Evolutionary conservation across 148 eudicot genomes (phyloP), one percentile per base, ranked within the genome.

Genomic region (Vaccinium vitisidaea): DNA sequence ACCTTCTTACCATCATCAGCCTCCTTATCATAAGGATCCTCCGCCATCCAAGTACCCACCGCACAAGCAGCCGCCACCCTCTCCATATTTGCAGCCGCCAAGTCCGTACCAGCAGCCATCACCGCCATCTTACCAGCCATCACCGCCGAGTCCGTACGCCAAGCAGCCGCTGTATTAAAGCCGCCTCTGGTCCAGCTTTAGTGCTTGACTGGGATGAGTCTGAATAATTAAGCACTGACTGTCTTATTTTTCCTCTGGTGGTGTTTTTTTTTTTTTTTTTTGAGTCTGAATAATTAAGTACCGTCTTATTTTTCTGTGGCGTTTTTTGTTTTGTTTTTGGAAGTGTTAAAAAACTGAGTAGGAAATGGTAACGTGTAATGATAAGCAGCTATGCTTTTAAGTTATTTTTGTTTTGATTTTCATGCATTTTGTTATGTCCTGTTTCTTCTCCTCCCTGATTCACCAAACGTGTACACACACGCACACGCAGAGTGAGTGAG

Each of bases 21-120:
- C 55, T 12, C 83, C 83, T 19, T 14, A 69, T 36, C 21, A 63
- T 6, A n/a, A 53, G 36, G 55, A 63, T 25, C 75, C 83, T 36
- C 83, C 83, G 14, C 54, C 32, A 1, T 43, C 83, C 53, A 53
- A 59, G 32, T 30, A 75, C 16, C 43, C 73, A 15, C 83, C 75
- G 3, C 77, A 77, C 58, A 25, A 14, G 54, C 75, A 58, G 18
- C 59, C 61, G 8, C 76, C 83, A 61, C 75, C 83, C 10, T 36
- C 75, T 21, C 75, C 84, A 32, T 32, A 32, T 32, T 32, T 32
- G 36, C 36, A 32, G 2, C 58, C 59, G 1, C 59, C 76, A 7
- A 9, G 36, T 21, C 39, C 49, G 8, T 8, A 67, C 30, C 1
- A 1, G 9, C 48, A 48, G 6, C 84, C 49, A 5, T 30, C 56